phyloP scores from a whole-genome alignment of 306 rosid genomes.

The Glycyrrhiza uralensis region DNA sequence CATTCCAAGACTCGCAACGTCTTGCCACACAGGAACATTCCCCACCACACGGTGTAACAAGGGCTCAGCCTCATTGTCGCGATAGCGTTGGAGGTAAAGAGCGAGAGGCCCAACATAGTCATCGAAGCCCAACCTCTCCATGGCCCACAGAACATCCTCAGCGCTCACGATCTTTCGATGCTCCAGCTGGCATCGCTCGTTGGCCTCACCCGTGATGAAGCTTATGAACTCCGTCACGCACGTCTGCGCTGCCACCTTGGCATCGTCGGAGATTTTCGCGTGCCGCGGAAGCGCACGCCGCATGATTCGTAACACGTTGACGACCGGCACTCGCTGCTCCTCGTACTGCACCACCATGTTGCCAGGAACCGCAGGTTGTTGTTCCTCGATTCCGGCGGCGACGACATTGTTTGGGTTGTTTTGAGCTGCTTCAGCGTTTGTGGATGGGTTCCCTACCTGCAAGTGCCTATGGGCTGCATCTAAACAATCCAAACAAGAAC shows the following conservation, averaged over 20 bases:
- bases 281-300: constrained; percentile 49
- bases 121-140: constrained; percentile 55
- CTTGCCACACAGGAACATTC: no score
- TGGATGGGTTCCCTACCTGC: neutral
- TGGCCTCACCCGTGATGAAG: constrained; percentile 56
- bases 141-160: constrained; percentile 57
- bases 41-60: no score
- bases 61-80: neutral
- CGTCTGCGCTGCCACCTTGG: constrained; percentile 50
- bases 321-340: constrained; percentile 46
- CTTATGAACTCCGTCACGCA: constrained; percentile 60
- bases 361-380: no score
- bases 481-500: neutral
- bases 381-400: neutral
- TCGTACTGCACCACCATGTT: constrained; percentile 31
- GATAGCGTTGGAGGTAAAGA: constrained; percentile 40
- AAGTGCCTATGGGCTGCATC: neutral
- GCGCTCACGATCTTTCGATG: constrained; percentile 53
- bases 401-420: neutral
- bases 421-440: neutral
- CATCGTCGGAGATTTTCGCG: constrained; percentile 51
- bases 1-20: no score
- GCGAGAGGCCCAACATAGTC: constrained; percentile 53
- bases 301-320: constrained; percentile 55
- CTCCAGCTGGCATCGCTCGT: constrained; percentile 50